Evolutionary conservation across 257 asterid species (phyloP).

Genomic region (Primulina huaijiensis): DNA sequence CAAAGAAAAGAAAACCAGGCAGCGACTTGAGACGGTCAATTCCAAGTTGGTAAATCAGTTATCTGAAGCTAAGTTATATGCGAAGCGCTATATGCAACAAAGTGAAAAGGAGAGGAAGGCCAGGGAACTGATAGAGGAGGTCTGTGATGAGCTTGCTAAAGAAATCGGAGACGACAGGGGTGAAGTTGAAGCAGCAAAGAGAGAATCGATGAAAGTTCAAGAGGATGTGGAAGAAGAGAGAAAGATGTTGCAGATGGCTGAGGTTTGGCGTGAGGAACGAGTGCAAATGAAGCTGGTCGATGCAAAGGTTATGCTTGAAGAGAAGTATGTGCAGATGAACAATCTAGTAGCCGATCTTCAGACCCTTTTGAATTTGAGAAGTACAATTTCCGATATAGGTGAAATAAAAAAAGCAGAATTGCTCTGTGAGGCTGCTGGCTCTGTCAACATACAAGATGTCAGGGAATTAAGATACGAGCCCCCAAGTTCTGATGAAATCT

Average conservation of each 20-base stretch:
- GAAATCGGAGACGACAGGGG: slow-evolving; percentile 67
- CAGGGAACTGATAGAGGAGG: slow-evolving; percentile 64
- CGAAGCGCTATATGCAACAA: slow-evolving; percentile 51
- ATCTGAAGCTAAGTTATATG: slow-evolving; percentile 54
- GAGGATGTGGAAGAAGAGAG: slow-evolving; percentile 77
- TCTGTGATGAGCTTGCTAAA: slow-evolving; percentile 69
- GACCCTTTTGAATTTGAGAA: slow-evolving; percentile 35
- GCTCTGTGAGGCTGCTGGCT: slow-evolving; percentile 42
- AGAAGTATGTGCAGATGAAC: slow-evolving; percentile 53
- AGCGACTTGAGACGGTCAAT: slow-evolving; percentile 52
- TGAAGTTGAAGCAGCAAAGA: slow-evolving; percentile 53
- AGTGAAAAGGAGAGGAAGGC: slow-evolving; percentile 61
- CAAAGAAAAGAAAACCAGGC: slow-evolving; percentile 57
- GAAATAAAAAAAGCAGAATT: slow-evolving; percentile 49
- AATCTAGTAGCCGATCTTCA: slow-evolving; percentile 46
- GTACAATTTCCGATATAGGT: slow-evolving; percentile 30
- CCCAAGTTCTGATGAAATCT: slow-evolving; percentile 52
- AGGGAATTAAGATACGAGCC: slow-evolving; percentile 57
- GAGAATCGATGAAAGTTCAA: slow-evolving; percentile 44
- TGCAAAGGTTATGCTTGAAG: slow-evolving; percentile 71
- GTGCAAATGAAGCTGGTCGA: slow-evolving; percentile 70
- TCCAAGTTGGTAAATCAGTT: slow-evolving; percentile 58
- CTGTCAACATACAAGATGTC: slow-evolving; percentile 49
- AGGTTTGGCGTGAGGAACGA: slow-evolving; percentile 80
- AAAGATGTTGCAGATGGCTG: slow-evolving; percentile 75